phyloP scores from a whole-genome alignment of 352 stramenopile genomes.

The Phytophthora capsici region DNA sequence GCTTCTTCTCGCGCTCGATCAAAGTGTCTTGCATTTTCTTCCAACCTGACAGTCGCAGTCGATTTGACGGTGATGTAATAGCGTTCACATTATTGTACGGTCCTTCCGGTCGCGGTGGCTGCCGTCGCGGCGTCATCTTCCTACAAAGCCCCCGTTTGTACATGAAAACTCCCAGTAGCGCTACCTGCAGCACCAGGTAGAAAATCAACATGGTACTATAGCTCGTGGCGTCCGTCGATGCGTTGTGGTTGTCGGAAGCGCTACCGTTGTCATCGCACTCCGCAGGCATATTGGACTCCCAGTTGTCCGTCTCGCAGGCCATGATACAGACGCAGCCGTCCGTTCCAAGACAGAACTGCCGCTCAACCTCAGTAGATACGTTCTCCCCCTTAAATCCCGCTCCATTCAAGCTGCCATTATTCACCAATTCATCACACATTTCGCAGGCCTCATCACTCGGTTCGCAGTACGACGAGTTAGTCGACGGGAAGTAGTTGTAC shows the following conservation, averaged over 20 bases:
- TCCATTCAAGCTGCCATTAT: conserved; percentile 32
- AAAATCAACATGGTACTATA: conserved; percentile 73
- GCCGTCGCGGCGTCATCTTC: conserved; percentile 28
- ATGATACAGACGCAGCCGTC: conserved; percentile 74
- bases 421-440: conserved; percentile 50
- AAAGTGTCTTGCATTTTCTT: conserved; percentile 52
- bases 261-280: conserved; percentile 46
- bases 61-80: conserved; percentile 73
- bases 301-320: conserved; percentile 58
- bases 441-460: conserved; percentile 54
- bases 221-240: conserved; percentile 24
- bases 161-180: conserved; percentile 61
- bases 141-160: conserved; percentile 58
- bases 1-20: conserved; percentile 69
- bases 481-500: conserved; percentile 74
- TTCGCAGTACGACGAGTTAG: conserved; percentile 74
- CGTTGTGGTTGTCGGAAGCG: conserved; percentile 12
- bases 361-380: conserved; percentile 41
- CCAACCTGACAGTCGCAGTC: conserved; percentile 72
- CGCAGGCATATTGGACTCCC: conserved; percentile 55
- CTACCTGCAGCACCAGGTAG: conserved; percentile 72
- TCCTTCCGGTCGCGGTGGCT: conserved; percentile 31
- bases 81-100: conserved; percentile 80
- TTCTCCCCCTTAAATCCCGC: conserved; percentile 32
- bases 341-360: conserved; percentile 61